A percentile compares a stretch with the other conserved stretches of the same genome.
These are phyloP conservation scores for Butyriboletus loyo DNA, from an alignment of 768 basidiomycete species.

Conservation along the genomic window DNA sequence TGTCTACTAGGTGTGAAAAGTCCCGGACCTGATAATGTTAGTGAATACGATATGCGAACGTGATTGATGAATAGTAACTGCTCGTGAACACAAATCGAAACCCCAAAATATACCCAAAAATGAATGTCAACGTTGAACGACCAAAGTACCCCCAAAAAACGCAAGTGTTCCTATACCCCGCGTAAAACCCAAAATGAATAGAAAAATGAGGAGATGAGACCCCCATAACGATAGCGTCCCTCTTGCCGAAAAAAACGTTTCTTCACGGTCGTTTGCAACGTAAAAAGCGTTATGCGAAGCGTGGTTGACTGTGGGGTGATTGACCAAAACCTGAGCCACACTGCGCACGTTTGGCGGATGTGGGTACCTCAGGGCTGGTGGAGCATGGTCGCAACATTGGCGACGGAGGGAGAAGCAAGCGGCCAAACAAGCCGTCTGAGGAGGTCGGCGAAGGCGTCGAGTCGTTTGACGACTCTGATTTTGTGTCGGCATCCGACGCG, in stretches of 20 bases:
- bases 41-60: slow-evolving; percentile 16
- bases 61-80: slow-evolving; percentile 12
- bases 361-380: slow-evolving; percentile 12
- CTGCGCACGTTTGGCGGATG: slow-evolving; percentile 8
- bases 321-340: slow-evolving; percentile 11
- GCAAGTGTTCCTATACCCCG: slow-evolving; percentile 8
- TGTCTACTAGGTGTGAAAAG: slow-evolving; percentile 4
- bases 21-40: slow-evolving; percentile 17
- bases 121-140: not conserved
- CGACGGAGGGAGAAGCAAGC: slow-evolving; percentile 14
- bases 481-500: slow-evolving; percentile 10
- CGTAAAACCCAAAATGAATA: slow-evolving; percentile 19
- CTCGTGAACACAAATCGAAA: not conserved
- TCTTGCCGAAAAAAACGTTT: slow-evolving; percentile 29
- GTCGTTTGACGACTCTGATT: slow-evolving; percentile 16
- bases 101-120: slow-evolving; percentile 10
- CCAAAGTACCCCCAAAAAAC: not conserved
- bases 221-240: slow-evolving; percentile 4
- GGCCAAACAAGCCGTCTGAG: slow-evolving; percentile 17
- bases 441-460: slow-evolving; percentile 19
- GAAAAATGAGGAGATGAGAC: slow-evolving; percentile 4
- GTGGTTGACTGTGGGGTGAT: slow-evolving; percentile 13
- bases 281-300: slow-evolving; percentile 17
- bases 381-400: slow-evolving; percentile 25
- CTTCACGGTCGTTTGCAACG: slow-evolving; percentile 15